A percentile compares a stretch with the other conserved stretches of the same genome.
Conservation (phyloP, 2,329 filamentous ascomycete genomes). For the Fusarium sp. region DNA sequence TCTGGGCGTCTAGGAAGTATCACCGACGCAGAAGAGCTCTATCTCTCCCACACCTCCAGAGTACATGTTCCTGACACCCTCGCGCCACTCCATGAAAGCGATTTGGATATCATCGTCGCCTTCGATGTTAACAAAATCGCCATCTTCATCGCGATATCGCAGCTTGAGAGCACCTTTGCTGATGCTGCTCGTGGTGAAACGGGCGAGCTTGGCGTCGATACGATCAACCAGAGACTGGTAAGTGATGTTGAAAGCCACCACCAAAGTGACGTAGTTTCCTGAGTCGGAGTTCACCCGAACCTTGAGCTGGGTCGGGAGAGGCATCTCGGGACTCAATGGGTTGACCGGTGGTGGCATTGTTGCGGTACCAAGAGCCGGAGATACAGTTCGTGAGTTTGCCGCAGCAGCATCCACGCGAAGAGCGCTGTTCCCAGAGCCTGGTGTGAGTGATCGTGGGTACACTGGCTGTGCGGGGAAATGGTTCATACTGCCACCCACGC, state of each 20-base stretch:
- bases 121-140: slow-evolving; percentile 92
- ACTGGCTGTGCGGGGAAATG: slow-evolving; percentile 70
- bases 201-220: slow-evolving; percentile 93
- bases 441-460: slow-evolving; percentile 63
- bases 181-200: slow-evolving; percentile 87
- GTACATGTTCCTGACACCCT: slow-evolving; percentile 69
- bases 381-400: slow-evolving; percentile 60
- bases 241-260: slow-evolving; percentile 94
- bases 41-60: slow-evolving; percentile 87
- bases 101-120: slow-evolving; percentile 97
- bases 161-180: slow-evolving; percentile 85
- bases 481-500: slow-evolving; percentile 65
- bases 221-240: slow-evolving; percentile 94
- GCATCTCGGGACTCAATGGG: slow-evolving; percentile 63
- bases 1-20: slow-evolving; percentile 50
- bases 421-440: slow-evolving; percentile 53
- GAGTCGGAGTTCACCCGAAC: slow-evolving; percentile 92
- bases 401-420: slow-evolving; percentile 57
- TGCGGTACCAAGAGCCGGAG: slow-evolving; percentile 60
- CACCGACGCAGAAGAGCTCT: slow-evolving; percentile 82
- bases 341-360: slow-evolving; percentile 43
- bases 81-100: slow-evolving; percentile 94
- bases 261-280: slow-evolving; percentile 92
- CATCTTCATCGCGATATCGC: slow-evolving; percentile 91
- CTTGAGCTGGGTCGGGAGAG: slow-evolving; percentile 82